Conservation (phyloP, 2,329 filamentous ascomycete species). For the Colletotrichum melonis region DNA sequence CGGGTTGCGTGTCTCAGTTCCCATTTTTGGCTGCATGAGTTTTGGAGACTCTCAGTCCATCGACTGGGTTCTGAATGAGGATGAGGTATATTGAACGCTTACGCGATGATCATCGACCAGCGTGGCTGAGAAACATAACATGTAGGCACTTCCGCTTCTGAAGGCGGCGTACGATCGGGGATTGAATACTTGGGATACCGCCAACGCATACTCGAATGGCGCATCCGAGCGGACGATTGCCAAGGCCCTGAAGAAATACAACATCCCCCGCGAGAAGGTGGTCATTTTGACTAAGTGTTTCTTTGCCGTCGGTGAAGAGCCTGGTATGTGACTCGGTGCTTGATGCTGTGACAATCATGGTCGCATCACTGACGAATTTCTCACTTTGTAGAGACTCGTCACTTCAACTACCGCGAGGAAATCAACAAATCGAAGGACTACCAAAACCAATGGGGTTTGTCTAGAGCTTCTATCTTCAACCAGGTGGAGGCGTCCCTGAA, state of each 20-base stretch:
- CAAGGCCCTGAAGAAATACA: conserved; percentile 70
- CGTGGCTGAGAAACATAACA: background rate
- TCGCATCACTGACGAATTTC: background rate
- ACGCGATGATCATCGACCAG: background rate
- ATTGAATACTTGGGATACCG: conserved; percentile 69
- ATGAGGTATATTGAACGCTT: conserved; percentile 44
- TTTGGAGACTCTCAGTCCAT: conserved; percentile 65
- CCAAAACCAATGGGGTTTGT: conserved; percentile 58
- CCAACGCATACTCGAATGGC: conserved; percentile 68
- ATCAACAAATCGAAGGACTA: conserved; percentile 43
- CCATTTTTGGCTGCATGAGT: conserved; percentile 74
- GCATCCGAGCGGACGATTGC: conserved; percentile 64
- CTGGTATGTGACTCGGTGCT: conserved; percentile 39
- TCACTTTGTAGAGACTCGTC: conserved; percentile 25
- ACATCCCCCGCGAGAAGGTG: conserved; percentile 66
- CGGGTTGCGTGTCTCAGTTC: conserved; percentile 71
- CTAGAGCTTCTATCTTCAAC: conserved; percentile 73
- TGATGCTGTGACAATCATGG: background rate
- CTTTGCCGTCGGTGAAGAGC: conserved; percentile 60
- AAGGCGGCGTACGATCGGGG: conserved; percentile 73
- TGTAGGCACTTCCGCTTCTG: conserved; percentile 64
- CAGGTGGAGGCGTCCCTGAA: conserved; percentile 70
- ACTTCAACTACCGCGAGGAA: conserved; percentile 39
- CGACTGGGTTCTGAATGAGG: conserved; percentile 69
- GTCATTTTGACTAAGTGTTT: conserved; percentile 69